These are phyloP conservation scores for Thalassiosira mediterranea DNA, from an alignment of 352 stramenopile species.

Conservation along the genomic window DNA sequence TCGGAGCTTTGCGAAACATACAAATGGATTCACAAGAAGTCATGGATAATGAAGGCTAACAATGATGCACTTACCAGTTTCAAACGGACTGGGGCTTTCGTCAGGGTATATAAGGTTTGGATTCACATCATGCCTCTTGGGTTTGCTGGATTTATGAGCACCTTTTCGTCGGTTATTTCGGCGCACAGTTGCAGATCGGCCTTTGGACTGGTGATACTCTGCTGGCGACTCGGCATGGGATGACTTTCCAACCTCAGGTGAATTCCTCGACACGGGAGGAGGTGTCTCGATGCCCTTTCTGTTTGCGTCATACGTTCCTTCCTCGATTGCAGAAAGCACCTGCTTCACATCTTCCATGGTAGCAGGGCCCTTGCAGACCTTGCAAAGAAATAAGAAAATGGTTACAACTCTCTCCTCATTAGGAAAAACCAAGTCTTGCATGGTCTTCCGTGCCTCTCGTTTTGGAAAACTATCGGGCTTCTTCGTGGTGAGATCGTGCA, in stretches of 20 bases:
- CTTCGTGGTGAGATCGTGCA: slow-evolving; percentile 42
- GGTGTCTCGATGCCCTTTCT: background rate
- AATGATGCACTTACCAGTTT: too few species aligned
- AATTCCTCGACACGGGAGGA: background rate
- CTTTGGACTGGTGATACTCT: too few species aligned
- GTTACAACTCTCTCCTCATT: slow-evolving; percentile 41
- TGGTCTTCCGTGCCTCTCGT: slow-evolving; percentile 28
- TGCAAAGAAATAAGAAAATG: slow-evolving; percentile 51
- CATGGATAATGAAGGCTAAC: too few species aligned
- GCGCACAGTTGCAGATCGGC: slow-evolving; percentile 24
- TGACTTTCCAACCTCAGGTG: too few species aligned
- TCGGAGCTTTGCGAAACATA: too few species aligned
- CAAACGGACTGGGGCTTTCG: slow-evolving; percentile 76
- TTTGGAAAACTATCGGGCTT: slow-evolving; percentile 16
- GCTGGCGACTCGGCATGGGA: too few species aligned
- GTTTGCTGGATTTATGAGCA: slow-evolving; percentile 5
- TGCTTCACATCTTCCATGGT: slow-evolving; percentile 7
- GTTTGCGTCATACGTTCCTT: slow-evolving; percentile 1
- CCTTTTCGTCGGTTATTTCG: slow-evolving; percentile 41
- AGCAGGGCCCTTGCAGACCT: slow-evolving; percentile 7
- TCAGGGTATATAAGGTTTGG: slow-evolving; percentile 42
- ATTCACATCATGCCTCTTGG: slow-evolving; percentile 18
- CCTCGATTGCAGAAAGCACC: slow-evolving; percentile 23
- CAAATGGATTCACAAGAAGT: too few species aligned
- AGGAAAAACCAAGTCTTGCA: slow-evolving; percentile 69